Evolutionary conservation across 176 grass and related monocot genomes (phyloP), one percentile per base, ranked within the genome.

Genomic region (Rhynchospora breviuscula): DNA sequence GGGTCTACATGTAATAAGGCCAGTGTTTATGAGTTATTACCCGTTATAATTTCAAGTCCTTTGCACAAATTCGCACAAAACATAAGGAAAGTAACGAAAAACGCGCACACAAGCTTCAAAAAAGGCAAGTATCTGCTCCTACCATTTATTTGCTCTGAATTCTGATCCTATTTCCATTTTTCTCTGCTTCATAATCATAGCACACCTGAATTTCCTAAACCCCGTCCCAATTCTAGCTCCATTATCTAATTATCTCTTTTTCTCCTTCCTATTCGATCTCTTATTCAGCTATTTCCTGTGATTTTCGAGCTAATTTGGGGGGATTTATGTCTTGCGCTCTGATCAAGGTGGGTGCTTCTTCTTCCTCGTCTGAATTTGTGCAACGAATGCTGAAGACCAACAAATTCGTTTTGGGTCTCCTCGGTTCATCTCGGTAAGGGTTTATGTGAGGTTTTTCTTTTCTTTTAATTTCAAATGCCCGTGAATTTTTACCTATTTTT

Each of bases 361-460:
- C 79, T 53, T 82, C 60, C 23, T 59, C 56, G 4, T 62, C 7
- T 61, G 11, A 31, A 56, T 62, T 80, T 53, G 26, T 80, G 78
- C 78, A 80, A 82, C 44, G 45, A 26, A 67, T 82, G 61, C 19
- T 49, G 43, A 82, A 63, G 43, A 29, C 8, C 45, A 8, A 43
- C 11, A 45, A 82, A 18, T 45, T 82, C 26, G 21, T 15, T 53
- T 65, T 23, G 21, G 66, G 52, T 43, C 79, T 0, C 8, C 43
- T 67, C 59, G 25, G 45, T 52, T 82, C 79, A 14, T 65, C 59
- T 65, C 43, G 60, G 79, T 82, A 82, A 64, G 79, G 61, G 35
- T 67, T 82, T 82, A 66, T 49, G 79, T 44, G 11, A 76, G 22
- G 10, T 81, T 49, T 12, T 52, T 66, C 3, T 49, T 51, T 64